A percentile compares a stretch with the other conserved stretches of the same genome.
Conservation (phyloP, 192 early-diverging fungal genomes). For the Tieghemiomyces parasiticus region DNA sequence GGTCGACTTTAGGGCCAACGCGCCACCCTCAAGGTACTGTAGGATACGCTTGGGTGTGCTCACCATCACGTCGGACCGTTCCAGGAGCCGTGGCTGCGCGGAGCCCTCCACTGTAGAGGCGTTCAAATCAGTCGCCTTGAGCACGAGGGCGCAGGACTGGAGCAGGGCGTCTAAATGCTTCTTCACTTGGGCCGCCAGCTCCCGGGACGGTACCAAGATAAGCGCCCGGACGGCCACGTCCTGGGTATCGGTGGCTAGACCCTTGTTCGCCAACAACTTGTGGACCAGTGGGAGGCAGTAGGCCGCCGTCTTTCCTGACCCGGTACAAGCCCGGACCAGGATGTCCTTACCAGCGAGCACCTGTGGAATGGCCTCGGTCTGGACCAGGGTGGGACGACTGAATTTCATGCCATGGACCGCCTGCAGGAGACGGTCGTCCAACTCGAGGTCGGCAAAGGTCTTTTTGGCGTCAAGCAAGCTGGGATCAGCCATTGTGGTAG, state of each 20-base stretch:
- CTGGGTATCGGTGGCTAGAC: constrained; percentile 24
- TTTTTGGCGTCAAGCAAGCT: constrained; percentile 30
- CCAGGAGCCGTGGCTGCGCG: constrained; percentile 60
- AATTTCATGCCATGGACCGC: constrained; percentile 76
- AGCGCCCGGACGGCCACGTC: constrained; percentile 33
- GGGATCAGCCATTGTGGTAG: constrained; percentile 17
- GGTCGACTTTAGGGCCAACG: constrained; percentile 30
- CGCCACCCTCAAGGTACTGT: constrained; percentile 49
- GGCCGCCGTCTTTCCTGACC: constrained; percentile 94
- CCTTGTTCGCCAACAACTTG: constrained; percentile 68
- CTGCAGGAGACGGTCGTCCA: constrained; percentile 77
- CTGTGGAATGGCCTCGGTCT: constrained; percentile 76
- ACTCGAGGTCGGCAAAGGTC: constrained; percentile 47
- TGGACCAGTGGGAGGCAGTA: constrained; percentile 84
- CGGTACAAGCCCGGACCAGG: constrained; percentile 81
- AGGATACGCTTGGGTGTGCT: constrained; percentile 73
- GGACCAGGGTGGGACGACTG: constrained; percentile 75
- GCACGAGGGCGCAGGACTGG: constrained; percentile 43
- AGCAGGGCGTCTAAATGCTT: constrained; percentile 55
- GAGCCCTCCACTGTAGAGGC: constrained; percentile 18
- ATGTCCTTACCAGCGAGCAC: constrained; percentile 88
- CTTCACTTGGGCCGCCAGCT: constrained; percentile 88
- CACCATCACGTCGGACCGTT: constrained; percentile 76
- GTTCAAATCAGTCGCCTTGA: constrained; percentile 20
- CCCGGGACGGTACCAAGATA: constrained; percentile 87